A percentile compares a stretch with the other conserved stretches of the same genome.
These are phyloP conservation scores for Bacidia rubella DNA, from an alignment of 495 filamentous ascomycete genomes.

Conservation along the genomic window DNA sequence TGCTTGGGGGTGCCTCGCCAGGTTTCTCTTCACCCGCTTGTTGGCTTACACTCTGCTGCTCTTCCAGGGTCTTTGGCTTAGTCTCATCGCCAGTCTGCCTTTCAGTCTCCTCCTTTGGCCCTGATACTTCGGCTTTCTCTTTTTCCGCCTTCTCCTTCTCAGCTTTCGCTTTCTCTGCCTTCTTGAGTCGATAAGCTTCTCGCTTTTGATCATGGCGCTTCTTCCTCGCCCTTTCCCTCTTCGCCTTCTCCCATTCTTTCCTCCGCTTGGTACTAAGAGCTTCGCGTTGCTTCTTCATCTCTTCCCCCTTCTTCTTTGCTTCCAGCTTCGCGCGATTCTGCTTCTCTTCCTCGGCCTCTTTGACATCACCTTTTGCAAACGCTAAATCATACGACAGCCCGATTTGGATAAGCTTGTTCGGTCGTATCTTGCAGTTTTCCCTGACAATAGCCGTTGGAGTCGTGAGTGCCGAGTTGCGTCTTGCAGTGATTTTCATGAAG, in stretches of 20 bases:
- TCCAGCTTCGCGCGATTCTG: conserved; percentile 30
- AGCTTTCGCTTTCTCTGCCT: conserved; percentile 4
- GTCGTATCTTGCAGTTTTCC: conserved; percentile 42
- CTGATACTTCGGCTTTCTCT: no score
- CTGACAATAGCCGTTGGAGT: conserved; percentile 58
- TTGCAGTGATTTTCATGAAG: conserved; percentile 65
- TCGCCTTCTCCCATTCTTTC: conserved; percentile 37
- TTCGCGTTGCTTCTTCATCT: conserved; percentile 30
- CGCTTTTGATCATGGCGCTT: conserved; percentile 17
- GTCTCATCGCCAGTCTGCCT: no score
- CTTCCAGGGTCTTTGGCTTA: no score
- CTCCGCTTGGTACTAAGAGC: conserved; percentile 33
- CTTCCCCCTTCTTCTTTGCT: conserved; percentile 30
- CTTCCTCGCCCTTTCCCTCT: conserved; percentile 33
- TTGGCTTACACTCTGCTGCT: no score
- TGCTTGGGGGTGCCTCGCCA: background rate
- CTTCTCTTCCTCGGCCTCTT: conserved; percentile 54
- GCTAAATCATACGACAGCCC: conserved; percentile 75
- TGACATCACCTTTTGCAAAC: conserved; percentile 59
- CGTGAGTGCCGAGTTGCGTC: conserved; percentile 32
- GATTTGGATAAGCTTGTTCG: conserved; percentile 73
- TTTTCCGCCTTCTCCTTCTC: background rate
- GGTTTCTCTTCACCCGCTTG: background rate
- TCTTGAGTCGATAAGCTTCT: conserved; percentile 15
- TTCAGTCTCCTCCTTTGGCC: background rate